Conservation (phyloP, 2,329 filamentous ascomycete genomes). For the Aspergillus sp. region DNA sequence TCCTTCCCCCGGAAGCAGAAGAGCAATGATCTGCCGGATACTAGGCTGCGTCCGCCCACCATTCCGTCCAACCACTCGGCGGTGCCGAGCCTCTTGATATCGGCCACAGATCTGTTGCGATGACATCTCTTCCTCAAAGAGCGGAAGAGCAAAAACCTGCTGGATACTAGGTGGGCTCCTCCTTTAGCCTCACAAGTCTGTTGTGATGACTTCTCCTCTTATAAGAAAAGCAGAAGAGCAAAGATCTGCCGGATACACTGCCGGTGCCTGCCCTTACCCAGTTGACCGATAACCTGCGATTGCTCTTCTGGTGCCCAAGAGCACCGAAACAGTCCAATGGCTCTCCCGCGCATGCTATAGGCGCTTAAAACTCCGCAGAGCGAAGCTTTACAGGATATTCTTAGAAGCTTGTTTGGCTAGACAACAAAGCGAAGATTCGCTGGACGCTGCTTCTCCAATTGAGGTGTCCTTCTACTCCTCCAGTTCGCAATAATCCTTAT, state of each 20-base stretch:
- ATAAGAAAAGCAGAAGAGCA: neutral
- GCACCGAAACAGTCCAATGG: too few relatives aligned
- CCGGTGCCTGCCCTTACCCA: neutral
- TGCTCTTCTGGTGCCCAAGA: neutral
- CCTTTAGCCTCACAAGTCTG: neutral
- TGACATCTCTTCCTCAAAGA: neutral
- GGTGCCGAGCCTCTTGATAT: neutral
- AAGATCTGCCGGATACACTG: neutral
- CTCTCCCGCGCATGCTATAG: too few relatives aligned
- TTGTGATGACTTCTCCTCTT: neutral
- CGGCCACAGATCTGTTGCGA: neutral
- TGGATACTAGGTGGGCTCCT: neutral
- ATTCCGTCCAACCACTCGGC: neutral
- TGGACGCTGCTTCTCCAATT: too few relatives aligned
- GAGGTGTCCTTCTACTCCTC: too few relatives aligned
- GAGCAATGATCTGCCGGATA: neutral
- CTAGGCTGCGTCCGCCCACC: neutral
- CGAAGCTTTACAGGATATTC: neutral
- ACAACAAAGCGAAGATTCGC: too few relatives aligned
- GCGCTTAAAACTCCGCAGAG: neutral
- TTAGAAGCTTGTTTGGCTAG: neutral
- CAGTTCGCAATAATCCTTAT: too few relatives aligned
- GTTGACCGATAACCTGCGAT: neutral
- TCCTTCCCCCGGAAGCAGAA: neutral
- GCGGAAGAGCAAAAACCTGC: neutral